A percentile compares a stretch with the other conserved stretches of the same genome.
Conservation (phyloP, 1,284 basidiomycete species). For the Ustilago tritici region DNA sequence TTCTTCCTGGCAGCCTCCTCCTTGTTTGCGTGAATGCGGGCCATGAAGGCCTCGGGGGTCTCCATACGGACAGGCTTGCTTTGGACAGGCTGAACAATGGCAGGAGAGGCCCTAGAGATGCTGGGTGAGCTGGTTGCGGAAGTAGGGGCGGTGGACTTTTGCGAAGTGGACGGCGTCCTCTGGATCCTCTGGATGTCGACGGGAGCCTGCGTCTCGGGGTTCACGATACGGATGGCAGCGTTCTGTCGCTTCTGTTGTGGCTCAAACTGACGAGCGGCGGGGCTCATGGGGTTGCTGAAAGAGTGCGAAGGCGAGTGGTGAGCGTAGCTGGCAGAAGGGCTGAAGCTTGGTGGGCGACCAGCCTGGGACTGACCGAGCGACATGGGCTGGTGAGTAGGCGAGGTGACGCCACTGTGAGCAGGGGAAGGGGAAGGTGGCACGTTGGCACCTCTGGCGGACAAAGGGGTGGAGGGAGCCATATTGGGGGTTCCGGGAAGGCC, state of each 20-base stretch:
- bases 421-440: conserved; percentile 54
- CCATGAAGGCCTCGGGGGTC: conserved; percentile 62
- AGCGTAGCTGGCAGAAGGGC: conserved; percentile 39
- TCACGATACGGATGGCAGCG: conserved; percentile 68
- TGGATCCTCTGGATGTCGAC: conserved; percentile 62
- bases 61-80: conserved; percentile 60
- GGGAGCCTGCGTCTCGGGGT: conserved; percentile 67
- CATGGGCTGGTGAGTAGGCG: conserved; percentile 53
- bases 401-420: conserved; percentile 48
- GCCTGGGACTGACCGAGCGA: conserved; percentile 40
- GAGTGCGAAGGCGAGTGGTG: conserved; percentile 62
- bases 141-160: conserved; percentile 34
- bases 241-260: conserved; percentile 64
- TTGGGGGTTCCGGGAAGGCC: conserved; percentile 56
- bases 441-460: conserved; percentile 39
- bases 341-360: conserved; percentile 48
- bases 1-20: conserved; percentile 59
- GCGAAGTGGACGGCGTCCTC: conserved; percentile 33
- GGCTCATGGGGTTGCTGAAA: conserved; percentile 66
- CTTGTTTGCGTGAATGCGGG: conserved; percentile 54
- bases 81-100: conserved; percentile 44
- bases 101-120: conserved; percentile 34
- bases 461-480: conserved; percentile 51
- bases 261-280: conserved; percentile 67
- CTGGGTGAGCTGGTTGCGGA: conserved; percentile 39